Evolutionary conservation across 2,329 filamentous ascomycete genomes (phyloP).

Genomic region (Fusarium clavum): DNA sequence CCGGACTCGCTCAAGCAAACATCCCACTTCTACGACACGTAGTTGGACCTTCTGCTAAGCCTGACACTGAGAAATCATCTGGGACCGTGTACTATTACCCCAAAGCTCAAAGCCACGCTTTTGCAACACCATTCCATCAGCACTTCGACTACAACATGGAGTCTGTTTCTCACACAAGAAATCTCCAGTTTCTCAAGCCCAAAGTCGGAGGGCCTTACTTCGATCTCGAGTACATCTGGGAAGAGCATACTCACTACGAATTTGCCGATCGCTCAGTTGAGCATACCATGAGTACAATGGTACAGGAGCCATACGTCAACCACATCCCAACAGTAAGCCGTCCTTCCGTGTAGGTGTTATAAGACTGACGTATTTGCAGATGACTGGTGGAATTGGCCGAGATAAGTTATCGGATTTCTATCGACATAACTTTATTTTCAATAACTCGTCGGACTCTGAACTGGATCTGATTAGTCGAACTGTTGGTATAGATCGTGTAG

Average conservation of each 20-base stretch:
- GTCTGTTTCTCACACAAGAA: conserved; percentile 73
- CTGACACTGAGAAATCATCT: neutral
- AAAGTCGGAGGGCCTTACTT: conserved; percentile 73
- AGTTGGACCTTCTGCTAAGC: conserved; percentile 12
- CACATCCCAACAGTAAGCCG: conserved; percentile 73
- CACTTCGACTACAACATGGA: conserved; percentile 66
- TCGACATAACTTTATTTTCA: conserved; percentile 78
- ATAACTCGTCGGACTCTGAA: conserved; percentile 74
- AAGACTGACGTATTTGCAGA: conserved; percentile 39
- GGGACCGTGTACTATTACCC: conserved; percentile 56
- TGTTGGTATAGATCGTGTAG: conserved; percentile 76
- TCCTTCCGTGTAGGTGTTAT: accelerated
- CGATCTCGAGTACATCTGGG: conserved; percentile 81
- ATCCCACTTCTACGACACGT: conserved; percentile 37
- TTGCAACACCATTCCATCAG: conserved; percentile 60
- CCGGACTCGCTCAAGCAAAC: neutral
- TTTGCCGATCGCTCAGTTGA: conserved; percentile 76
- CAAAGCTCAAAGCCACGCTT: conserved; percentile 51
- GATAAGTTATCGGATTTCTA: conserved; percentile 74
- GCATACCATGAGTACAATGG: conserved; percentile 83
- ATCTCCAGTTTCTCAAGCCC: conserved; percentile 72
- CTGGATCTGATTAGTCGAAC: conserved; percentile 78
- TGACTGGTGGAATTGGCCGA: conserved; percentile 77
- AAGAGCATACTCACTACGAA: conserved; percentile 79
- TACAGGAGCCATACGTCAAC: conserved; percentile 82